Base-by-base conservation (phyloP, 2,329 filamentous ascomycete genomes). In the Lojkania enalia region DNA sequence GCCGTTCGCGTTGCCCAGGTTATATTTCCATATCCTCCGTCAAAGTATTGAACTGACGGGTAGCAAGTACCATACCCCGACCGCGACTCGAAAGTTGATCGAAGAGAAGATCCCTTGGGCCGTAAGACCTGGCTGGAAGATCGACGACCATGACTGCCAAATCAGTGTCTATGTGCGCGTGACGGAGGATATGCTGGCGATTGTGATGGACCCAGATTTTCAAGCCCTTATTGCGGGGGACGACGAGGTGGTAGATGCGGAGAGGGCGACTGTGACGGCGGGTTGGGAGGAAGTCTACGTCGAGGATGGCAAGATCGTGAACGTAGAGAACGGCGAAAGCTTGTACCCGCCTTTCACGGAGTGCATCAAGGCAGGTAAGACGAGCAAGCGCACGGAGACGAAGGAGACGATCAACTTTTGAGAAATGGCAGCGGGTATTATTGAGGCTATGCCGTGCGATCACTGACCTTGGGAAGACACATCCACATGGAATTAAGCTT, bases 221-320 rank as follows among this genome's bases (percentile, higher is more conserved):
- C 31, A 42, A 14, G 30, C 30, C 12, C 31, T 42, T 7, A 7
- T 42, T 15, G 31, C 20, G 3, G 40, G n/a, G 12, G 40, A 36
- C 14, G 32, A 42, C 13, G 30, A 36, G 16, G 20, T 42, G 7
- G 18, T 27, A n/a, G 31, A 42, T 27, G 30, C 11, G n/a, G 19
- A 13, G 20, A 35, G 31, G 20, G 40, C 2, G 18, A 42, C 31
- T 7, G 40, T 36, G 18, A 27, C 3, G 9, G 32, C 32, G 31
- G 40, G 40, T n/a, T 42, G 40, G 40, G 40, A 42, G 20, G 40
- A 42, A 21, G 40, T 42, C 5, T 42, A 42, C 20, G 31, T 42
- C 25, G 40, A 42, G 21, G 21, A 36, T 36, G 31, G 40, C 6
- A 30, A 42, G 18, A 36, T 33, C 7, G 30, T 33, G 9, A 33